Conservation (phyloP, 2,329 filamentous ascomycete species). For the Xylariaceae sp. region DNA sequence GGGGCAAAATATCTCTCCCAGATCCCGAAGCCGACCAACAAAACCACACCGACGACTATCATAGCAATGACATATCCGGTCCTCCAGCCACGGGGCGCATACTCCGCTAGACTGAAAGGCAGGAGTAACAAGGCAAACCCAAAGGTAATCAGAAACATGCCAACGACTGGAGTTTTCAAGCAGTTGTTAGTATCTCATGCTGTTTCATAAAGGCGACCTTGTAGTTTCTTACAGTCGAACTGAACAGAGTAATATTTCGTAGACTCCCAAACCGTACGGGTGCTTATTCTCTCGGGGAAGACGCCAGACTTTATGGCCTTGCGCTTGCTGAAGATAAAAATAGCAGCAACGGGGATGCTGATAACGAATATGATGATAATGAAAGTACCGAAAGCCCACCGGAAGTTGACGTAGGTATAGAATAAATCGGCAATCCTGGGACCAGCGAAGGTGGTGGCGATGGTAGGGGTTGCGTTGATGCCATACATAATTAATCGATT, state of each 20-base stretch:
- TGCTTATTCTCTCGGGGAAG: conserved; percentile 36
- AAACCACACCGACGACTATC: conserved; percentile 51
- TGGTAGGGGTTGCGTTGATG: conserved; percentile 47
- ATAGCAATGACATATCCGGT: conserved; percentile 49
- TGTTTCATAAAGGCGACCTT: background rate
- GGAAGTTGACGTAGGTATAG: conserved; percentile 43
- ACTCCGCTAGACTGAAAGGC: conserved; percentile 46
- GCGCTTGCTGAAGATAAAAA: conserved; percentile 42
- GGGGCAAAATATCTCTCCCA: conserved; percentile 61
- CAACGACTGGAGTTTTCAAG: conserved; percentile 40
- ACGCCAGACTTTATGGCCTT: conserved; percentile 55
- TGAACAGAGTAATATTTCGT: conserved; percentile 57
- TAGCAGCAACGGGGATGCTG: conserved; percentile 39
- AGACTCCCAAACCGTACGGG: conserved; percentile 51
- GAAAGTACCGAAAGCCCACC: conserved; percentile 63
- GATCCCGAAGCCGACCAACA: conserved; percentile 51
- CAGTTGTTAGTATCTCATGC: background rate
- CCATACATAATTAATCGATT: conserved; percentile 49
- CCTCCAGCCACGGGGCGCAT: conserved; percentile 42
- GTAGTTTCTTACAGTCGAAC: conserved; percentile 53
- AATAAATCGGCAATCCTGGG: conserved; percentile 45
- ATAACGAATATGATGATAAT: conserved; percentile 61
- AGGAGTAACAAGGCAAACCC: conserved; percentile 55
- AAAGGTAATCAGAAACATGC: conserved; percentile 55
- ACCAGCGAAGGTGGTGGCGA: conserved; percentile 50